Base-by-base conservation (phyloP, 441 rosid species). In the Raphanus hybrid region DNA sequence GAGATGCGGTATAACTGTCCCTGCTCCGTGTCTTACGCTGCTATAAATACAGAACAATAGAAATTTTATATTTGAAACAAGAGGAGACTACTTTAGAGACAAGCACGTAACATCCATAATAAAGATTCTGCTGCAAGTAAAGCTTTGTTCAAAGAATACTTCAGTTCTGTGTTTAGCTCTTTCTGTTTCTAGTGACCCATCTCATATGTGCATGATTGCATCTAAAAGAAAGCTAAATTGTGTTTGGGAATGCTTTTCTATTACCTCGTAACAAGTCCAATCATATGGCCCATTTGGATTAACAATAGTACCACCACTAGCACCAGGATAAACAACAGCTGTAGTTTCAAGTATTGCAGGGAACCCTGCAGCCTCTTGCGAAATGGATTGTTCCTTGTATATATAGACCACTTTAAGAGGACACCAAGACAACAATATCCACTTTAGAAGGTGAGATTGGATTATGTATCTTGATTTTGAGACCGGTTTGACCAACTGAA, bases 211-310 rank as follows among this genome's bases (percentile, higher is more conserved):
- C 26, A 23, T 23, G 26, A 23, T 8, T 29, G 67, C n/a, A 74
- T 66, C 15, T 11, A 58, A 11, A 57, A 7, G 34, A 27, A 4
- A 75, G 18, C 41, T 18, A 59, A 9, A 48, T 20, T 48, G 29
- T 14, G 1, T 26, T 62, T 68, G 73, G 10, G 10, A 69, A 37
- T 37, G 5, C 8, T 18, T 48, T 7, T 27, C 6, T 16, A 2
- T 43, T 70, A 96, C 99, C 97, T 92, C 64, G 98, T 93, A 74
- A 93, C 90, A 75, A 93, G 97, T 78, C 97, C 99, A 74, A 96
- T 87, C 97, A 96, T 91, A 73, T 79, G 83, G 71, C 97, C 97
- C 97, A 57, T 82, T 82, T 15, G 86, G 84, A 82, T 92, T 89
- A 80, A 91, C 82, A 72, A 93, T 90, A 66, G 97, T 93, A 74